These are phyloP conservation scores for Oropetium thomaeum DNA, from an alignment of 176 grass and related monocot genomes.

Conservation along the genomic window DNA sequence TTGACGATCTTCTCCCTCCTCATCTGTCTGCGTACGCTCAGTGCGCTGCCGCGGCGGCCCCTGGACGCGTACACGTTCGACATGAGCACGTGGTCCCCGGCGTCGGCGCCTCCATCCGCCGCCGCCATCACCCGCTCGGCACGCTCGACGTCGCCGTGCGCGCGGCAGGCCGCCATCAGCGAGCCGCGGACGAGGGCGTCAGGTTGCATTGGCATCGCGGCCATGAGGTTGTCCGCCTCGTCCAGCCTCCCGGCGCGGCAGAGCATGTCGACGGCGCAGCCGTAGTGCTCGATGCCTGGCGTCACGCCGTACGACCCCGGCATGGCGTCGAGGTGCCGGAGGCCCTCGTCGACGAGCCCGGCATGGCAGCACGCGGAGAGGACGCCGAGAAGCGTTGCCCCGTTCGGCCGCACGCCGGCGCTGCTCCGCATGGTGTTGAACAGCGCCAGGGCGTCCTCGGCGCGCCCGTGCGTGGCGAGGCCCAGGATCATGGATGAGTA, in stretches of 20 bases:
- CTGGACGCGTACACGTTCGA: slow-evolving; percentile 58
- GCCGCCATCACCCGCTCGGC: slow-evolving; percentile 46
- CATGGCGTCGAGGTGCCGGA: slow-evolving; percentile 41
- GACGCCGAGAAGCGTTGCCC: slow-evolving; percentile 51
- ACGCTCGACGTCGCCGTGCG: too few species aligned
- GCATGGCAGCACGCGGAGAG: slow-evolving; percentile 72
- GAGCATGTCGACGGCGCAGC: slow-evolving; percentile 78
- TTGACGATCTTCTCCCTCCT: too few species aligned
- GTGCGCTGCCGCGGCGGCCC: slow-evolving; percentile 19
- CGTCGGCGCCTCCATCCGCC: slow-evolving; percentile 10
- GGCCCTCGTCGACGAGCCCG: slow-evolving; percentile 45
- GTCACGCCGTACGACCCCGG: background rate
- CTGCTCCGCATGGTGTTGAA: slow-evolving; percentile 52
- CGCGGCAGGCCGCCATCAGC: too few species aligned
- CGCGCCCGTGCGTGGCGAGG: slow-evolving; percentile 60
- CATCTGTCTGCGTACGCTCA: slow-evolving; percentile 43
- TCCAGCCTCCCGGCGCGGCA: slow-evolving; percentile 53
- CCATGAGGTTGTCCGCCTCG: slow-evolving; percentile 45
- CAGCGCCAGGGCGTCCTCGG: slow-evolving; percentile 34
- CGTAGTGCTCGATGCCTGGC: slow-evolving; percentile 66
- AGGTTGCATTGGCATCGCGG: slow-evolving; percentile 49
- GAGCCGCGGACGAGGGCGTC: slow-evolving; percentile 60
- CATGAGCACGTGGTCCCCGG: slow-evolving; percentile 63
- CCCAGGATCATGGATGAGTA: slow-evolving; percentile 62
- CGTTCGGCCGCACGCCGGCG: slow-evolving; percentile 53